A percentile compares a stretch with the other conserved stretches of the same genome.
Conservation (phyloP, 768 basidiomycete genomes). For the Psilocybe tampanensis region DNA sequence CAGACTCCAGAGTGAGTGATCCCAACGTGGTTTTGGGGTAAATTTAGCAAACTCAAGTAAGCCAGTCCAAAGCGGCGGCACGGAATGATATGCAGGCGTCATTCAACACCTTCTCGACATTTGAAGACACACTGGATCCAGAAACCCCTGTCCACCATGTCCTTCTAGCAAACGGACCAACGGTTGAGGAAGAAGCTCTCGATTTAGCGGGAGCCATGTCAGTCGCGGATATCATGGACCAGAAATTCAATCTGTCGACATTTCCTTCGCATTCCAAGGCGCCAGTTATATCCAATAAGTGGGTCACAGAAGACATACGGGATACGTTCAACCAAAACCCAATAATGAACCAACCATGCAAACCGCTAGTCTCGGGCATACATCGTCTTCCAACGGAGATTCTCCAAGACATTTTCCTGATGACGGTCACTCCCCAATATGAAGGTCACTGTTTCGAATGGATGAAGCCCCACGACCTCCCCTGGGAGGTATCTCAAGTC, state of each 20-base stretch:
- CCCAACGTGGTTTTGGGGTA: neutral
- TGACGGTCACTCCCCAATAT: neutral
- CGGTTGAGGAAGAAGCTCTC: neutral
- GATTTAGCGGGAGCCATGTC: neutral
- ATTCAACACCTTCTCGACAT: neutral
- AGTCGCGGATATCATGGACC: neutral
- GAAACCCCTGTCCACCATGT: neutral
- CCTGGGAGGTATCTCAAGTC: neutral
- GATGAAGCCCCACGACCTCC: neutral
- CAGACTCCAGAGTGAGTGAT: neutral
- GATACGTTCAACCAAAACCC: neutral
- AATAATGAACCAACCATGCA: neutral
- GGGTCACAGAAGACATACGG: neutral
- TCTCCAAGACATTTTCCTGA: neutral
- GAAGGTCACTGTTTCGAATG: neutral
- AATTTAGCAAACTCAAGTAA: neutral
- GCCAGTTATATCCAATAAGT: neutral
- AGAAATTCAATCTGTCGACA: neutral
- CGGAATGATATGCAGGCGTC: neutral
- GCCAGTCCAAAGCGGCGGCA: neutral
- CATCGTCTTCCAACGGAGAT: neutral
- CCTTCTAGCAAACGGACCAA: neutral
- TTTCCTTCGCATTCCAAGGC: neutral
- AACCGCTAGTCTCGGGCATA: neutral
- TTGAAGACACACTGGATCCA: neutral